Conservation (phyloP, 2,329 filamentous ascomycete genomes). For the Fusarium falciforme region DNA sequence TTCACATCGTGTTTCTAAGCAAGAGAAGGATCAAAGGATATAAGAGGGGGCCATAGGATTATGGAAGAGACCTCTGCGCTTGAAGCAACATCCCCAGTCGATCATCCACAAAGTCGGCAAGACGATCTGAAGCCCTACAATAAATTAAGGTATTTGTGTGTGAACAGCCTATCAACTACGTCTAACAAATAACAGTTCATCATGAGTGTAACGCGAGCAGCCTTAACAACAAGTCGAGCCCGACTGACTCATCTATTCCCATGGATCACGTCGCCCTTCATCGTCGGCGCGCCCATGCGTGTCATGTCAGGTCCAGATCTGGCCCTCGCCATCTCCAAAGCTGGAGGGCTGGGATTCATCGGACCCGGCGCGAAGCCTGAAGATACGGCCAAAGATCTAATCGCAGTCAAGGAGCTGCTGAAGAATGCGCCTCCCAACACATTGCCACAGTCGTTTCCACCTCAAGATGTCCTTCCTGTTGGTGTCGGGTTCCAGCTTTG, state of each 20-base stretch:
- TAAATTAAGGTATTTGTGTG: not conserved
- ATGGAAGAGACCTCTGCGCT: not conserved
- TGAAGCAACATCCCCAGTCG: too few species aligned
- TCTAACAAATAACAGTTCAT: not conserved
- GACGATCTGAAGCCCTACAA: too few species aligned
- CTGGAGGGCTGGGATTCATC: constrained; percentile 73
- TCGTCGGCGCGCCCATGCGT: constrained; percentile 76
- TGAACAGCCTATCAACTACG: not conserved
- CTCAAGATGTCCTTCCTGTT: constrained; percentile 51
- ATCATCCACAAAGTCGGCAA: not conserved
- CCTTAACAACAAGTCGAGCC: not conserved
- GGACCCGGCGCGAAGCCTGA: constrained; percentile 52
- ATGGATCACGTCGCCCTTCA: constrained; percentile 57
- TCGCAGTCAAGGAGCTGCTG: constrained; percentile 40
- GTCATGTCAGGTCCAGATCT: constrained; percentile 67
- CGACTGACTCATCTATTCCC: constrained; percentile 28
- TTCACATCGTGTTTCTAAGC: not conserved
- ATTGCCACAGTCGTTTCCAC: constrained; percentile 19
- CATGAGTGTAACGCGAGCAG: constrained; percentile 16
- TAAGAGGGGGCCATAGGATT: not conserved
- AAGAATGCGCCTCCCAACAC: constrained; percentile 13
- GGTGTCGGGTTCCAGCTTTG: constrained; percentile 59
- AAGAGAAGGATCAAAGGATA: not conserved
- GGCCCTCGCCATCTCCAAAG: constrained; percentile 73
- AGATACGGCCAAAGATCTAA: constrained; percentile 46